Percentiles rank a stretch among this genome's conserved stretches.
phyloP scores from a whole-genome alignment of 192 early-diverging fungal species.

The Rhizophagus prolifer region DNA sequence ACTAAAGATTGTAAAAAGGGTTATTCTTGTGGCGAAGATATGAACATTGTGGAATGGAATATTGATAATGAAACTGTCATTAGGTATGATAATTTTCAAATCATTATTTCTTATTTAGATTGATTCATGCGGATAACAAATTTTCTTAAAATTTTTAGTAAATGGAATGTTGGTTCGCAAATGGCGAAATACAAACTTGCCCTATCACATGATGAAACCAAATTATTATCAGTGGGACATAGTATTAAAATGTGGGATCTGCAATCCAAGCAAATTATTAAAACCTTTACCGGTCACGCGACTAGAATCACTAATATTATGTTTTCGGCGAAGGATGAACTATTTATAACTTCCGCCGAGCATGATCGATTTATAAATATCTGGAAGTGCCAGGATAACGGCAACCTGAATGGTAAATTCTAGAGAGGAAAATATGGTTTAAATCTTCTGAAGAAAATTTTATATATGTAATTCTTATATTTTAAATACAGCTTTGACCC shows the following conservation, averaged over 20 bases:
- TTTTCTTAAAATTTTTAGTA: constrained; percentile 35
- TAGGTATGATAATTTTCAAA: constrained; percentile 11
- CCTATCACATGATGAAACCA: constrained; percentile 52
- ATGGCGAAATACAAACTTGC: constrained; percentile 42
- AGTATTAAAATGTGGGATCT: constrained; percentile 58
- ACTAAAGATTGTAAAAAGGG: constrained; percentile 45
- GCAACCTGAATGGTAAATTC: constrained; percentile 42
- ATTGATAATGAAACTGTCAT: constrained; percentile 46
- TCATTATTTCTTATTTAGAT: background rate
- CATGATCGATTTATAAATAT: constrained; percentile 58
- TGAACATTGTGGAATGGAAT: constrained; percentile 54
- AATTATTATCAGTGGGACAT: constrained; percentile 52
- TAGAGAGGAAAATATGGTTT: background rate
- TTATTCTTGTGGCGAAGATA: constrained; percentile 52
- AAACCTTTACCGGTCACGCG: constrained; percentile 57
- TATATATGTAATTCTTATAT: background rate
- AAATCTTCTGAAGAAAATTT: background rate
- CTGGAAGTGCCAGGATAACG: constrained; percentile 49
- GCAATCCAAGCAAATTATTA: constrained; percentile 41
- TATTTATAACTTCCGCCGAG: constrained; percentile 47
- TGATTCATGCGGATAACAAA: background rate
- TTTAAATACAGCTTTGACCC: constrained; percentile 39
- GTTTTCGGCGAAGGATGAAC: constrained; percentile 50
- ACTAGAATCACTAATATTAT: constrained; percentile 48
- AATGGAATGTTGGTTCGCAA: constrained; percentile 53